These are phyloP conservation scores for Boletus reticulatus DNA, from an alignment of 768 basidiomycete species.

Conservation along the genomic window DNA sequence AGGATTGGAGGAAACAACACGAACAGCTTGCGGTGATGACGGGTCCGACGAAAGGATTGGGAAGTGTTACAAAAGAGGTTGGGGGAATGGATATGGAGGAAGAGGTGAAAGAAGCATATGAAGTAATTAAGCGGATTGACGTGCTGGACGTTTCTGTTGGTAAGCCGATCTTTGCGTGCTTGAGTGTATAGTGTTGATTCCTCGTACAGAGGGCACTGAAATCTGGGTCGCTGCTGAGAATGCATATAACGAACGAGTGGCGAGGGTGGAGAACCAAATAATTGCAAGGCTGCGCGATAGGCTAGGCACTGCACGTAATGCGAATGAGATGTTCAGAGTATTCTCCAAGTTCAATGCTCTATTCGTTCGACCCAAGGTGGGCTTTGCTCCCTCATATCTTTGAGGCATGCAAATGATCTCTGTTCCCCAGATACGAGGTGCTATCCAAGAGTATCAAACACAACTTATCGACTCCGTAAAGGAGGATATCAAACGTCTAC, in stretches of 20 bases:
- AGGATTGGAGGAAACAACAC: conserved; percentile 95
- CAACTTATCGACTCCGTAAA: conserved; percentile 99
- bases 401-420: not conserved
- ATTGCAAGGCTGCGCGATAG: conserved; percentile 90
- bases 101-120: conserved; percentile 94
- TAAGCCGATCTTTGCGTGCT: conserved; percentile 35
- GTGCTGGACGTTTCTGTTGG: conserved; percentile 92
- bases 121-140: conserved; percentile 95
- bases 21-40: conserved; percentile 98
- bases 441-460: conserved; percentile 98
- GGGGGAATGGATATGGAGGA: conserved; percentile 98
- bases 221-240: conserved; percentile 98
- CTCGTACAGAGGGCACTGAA: conserved; percentile 80
- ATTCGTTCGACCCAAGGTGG: conserved; percentile 92
- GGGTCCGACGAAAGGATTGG: conserved; percentile 85
- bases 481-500: conserved; percentile 93
- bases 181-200: not conserved
- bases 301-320: conserved; percentile 92
- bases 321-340: conserved; percentile 99
- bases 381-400: conserved; percentile 3
- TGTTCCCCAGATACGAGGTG: conserved; percentile 77
- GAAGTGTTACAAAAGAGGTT: conserved; percentile 68
- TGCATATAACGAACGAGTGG: conserved; percentile 96
- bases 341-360: conserved; percentile 98
- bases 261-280: conserved; percentile 97